phyloP scores from a whole-genome alignment of 2,329 filamentous ascomycete species.

The Diaporthe citrichinensis region DNA sequence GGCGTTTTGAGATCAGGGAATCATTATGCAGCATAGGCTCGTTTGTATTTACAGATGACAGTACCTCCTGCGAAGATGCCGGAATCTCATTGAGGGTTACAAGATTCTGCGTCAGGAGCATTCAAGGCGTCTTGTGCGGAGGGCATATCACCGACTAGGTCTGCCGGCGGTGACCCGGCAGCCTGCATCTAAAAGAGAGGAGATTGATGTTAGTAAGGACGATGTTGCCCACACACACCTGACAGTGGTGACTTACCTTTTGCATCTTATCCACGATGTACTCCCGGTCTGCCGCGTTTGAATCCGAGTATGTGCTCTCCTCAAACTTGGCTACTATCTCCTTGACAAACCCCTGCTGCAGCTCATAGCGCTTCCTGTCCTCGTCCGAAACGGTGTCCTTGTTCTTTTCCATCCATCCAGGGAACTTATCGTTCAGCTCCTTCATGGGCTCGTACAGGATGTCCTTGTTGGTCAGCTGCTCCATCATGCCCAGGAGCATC shows the following conservation, averaged over 20 bases:
- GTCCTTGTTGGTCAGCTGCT: constrained; percentile 97
- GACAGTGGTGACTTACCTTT: constrained; percentile 72
- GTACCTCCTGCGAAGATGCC: constrained; percentile 5
- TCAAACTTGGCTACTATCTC: constrained; percentile 95
- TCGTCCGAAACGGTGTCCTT: constrained; percentile 73
- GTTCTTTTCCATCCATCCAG: constrained; percentile 88
- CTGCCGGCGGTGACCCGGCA: constrained; percentile 88
- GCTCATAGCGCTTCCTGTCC: constrained; percentile 84
- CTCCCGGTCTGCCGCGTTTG: constrained; percentile 84
- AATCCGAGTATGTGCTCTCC: constrained; percentile 83
- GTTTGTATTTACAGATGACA: constrained; percentile 44
- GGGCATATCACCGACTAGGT: constrained; percentile 91
- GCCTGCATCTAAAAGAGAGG: constrained; percentile 86
- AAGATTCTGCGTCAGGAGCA: constrained; percentile 70
- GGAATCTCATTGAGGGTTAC: constrained; percentile 68
- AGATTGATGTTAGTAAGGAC: constrained; percentile 41
- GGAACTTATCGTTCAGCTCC: constrained; percentile 93
- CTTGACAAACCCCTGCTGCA: constrained; percentile 82
- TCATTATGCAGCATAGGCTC: constrained; percentile 35
- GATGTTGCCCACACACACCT: background rate
- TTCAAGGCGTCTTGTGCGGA: constrained; percentile 81
- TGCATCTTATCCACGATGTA: constrained; percentile 99
- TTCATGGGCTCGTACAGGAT: constrained; percentile 99
- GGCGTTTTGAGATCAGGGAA: constrained; percentile 32
- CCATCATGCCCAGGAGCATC: constrained; percentile 98